Evolutionary conservation across 2,329 filamentous ascomycete genomes (phyloP).

Genomic region (Apiospora rasikravindrae): DNA sequence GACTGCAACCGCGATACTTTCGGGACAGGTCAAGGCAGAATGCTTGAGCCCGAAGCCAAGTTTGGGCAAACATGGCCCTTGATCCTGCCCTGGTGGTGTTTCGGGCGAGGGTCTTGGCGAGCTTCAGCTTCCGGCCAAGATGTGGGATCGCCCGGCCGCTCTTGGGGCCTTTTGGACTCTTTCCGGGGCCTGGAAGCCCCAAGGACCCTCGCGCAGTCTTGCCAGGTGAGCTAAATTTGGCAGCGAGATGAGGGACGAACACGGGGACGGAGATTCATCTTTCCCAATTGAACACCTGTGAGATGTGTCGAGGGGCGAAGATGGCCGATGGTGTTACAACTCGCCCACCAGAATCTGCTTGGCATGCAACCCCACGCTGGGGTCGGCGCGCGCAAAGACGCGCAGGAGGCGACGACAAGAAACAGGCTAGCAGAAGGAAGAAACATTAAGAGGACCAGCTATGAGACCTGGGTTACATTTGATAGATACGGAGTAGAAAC

Average conservation of each 20-base stretch:
- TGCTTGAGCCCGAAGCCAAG: background rate
- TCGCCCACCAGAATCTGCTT: slow-evolving; percentile 1
- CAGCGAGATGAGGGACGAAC: background rate
- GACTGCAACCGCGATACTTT: background rate
- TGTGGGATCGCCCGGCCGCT: slow-evolving; percentile 30
- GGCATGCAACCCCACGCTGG: slow-evolving; percentile 13
- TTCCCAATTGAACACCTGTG: background rate
- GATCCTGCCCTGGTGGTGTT: background rate
- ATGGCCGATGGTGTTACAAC: slow-evolving; percentile 9
- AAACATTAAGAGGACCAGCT: slow-evolving; percentile 14
- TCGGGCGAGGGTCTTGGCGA: slow-evolving; percentile 27
- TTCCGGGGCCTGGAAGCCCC: background rate
- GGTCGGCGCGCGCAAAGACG: background rate
- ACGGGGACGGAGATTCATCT: background rate
- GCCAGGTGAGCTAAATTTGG: background rate
- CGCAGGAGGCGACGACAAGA: slow-evolving; percentile 4
- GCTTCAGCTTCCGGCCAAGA: slow-evolving; percentile 33
- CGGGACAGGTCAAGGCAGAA: background rate
- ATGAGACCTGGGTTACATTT: background rate
- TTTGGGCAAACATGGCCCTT: slow-evolving; percentile 22
- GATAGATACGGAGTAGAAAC: background rate
- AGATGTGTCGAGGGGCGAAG: background rate
- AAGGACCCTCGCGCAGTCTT: too few relatives aligned
- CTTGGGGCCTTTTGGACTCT: background rate
- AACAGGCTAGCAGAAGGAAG: background rate